phyloP scores from a whole-genome alignment of 768 basidiomycete genomes.

The Podaxis carcinomalis region DNA sequence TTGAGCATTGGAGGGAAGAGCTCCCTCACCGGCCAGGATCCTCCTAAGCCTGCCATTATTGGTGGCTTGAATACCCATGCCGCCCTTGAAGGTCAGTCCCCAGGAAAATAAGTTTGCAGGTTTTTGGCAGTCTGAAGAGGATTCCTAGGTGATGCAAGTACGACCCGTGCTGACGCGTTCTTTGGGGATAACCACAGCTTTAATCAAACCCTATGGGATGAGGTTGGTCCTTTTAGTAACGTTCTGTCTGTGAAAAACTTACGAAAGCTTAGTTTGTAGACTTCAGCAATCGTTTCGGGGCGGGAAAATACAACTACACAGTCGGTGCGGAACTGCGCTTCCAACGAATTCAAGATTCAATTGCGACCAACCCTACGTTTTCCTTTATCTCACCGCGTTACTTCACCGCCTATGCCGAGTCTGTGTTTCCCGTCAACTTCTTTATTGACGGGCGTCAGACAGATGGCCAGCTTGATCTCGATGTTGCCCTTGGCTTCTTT shows the following conservation, averaged over 20 bases:
- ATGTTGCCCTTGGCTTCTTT: slow-evolving; percentile 16
- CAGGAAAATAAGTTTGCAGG: neutral
- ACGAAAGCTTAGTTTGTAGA: slow-evolving; percentile 8
- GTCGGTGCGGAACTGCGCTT: slow-evolving; percentile 14
- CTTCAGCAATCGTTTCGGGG: slow-evolving; percentile 16
- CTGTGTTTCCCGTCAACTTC: slow-evolving; percentile 14
- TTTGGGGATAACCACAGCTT: slow-evolving; percentile 20
- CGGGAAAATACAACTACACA: slow-evolving; percentile 15
- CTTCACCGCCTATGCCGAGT: slow-evolving; percentile 17
- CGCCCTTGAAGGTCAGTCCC: slow-evolving; percentile 14
- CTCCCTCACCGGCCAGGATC: slow-evolving; percentile 10
- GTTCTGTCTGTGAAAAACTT: neutral
- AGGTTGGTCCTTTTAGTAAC: slow-evolving; percentile 6
- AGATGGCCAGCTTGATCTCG: slow-evolving; percentile 11
- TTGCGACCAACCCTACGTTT: slow-evolving; percentile 16
- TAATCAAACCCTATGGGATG: slow-evolving; percentile 17
- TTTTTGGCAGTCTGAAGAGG: neutral
- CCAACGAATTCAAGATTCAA: slow-evolving; percentile 18
- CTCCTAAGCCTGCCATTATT: slow-evolving; percentile 14
- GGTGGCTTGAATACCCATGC: slow-evolving; percentile 17
- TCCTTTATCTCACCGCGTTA: slow-evolving; percentile 15
- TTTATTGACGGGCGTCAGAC: slow-evolving; percentile 17
- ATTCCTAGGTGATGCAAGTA: slow-evolving; percentile 12
- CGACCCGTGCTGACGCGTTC: slow-evolving; percentile 14
- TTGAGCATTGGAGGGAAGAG: slow-evolving; percentile 17